These are phyloP conservation scores for Geotrichum siamense DNA, from an alignment of 1,139 yeast genomes.

Conservation along the genomic window DNA sequence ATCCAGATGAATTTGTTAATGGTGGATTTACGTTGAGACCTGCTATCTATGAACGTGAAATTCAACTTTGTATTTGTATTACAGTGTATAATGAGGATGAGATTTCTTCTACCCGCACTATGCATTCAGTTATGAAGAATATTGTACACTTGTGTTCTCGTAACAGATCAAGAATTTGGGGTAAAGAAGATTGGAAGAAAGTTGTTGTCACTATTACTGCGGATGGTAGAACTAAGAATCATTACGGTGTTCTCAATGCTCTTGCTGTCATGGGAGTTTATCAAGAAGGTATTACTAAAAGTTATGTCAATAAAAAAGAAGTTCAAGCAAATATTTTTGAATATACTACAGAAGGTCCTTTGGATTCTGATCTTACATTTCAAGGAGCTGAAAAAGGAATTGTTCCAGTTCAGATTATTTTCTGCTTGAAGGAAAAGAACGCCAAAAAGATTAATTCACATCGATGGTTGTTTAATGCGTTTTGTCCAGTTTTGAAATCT, in stretches of 20 bases:
- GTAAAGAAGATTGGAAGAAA: constrained; percentile 92
- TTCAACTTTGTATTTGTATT: constrained; percentile 80
- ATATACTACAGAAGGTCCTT: constrained; percentile 82
- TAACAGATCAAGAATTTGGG: constrained; percentile 81
- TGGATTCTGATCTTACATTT: constrained; percentile 77
- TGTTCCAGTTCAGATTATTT: constrained; percentile 86
- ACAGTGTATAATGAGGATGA: constrained; percentile 98
- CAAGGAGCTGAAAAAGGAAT: constrained; percentile 73
- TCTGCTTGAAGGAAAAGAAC: constrained; percentile 82
- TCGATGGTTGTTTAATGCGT: constrained; percentile 92
- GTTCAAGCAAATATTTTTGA: constrained; percentile 92
- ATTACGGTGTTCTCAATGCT: constrained; percentile 73
- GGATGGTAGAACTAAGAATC: constrained; percentile 86
- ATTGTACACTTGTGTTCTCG: constrained; percentile 80
- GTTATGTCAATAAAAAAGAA: constrained; percentile 79
- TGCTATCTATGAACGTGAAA: constrained; percentile 76
- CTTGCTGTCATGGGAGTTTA: constrained; percentile 91
- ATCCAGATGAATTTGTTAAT: constrained; percentile 70
- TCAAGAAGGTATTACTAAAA: constrained; percentile 94
- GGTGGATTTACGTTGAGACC: constrained; percentile 83
- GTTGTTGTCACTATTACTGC: constrained; percentile 83
- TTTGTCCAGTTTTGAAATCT: constrained; percentile 80
- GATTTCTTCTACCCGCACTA: constrained; percentile 75
- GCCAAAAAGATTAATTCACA: constrained; percentile 92
- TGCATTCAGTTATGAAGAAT: constrained; percentile 90